Base-by-base conservation (phyloP, 2,329 filamentous ascomycete genomes). In the Helicocarpus griseus region DNA sequence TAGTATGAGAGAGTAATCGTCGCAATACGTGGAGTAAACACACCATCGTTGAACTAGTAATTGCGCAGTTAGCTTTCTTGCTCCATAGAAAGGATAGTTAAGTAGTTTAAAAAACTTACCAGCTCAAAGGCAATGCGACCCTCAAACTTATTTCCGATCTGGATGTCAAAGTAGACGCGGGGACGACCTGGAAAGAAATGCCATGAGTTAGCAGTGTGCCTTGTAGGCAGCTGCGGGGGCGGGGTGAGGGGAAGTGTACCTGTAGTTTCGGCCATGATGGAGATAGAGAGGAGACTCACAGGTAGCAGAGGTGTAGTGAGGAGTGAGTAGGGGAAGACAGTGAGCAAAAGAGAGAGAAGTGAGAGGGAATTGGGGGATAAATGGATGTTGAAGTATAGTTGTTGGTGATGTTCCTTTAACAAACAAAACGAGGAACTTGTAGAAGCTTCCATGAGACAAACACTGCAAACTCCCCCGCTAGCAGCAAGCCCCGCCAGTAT, bases 141-240 rank as follows among this genome's bases (percentile, higher is more conserved):
- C 54, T 82, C 79, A 40, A 80, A 74, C 62, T 82, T 79, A 53
- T 81, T 79, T 65, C 86, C 89, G 65, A 97, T 85, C 56, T 83
- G 77, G 67, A 98, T 84, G 75, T 97, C 90, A 70, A 98, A 96
- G 77, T 85, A 98, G 73, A 95, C 90, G 61, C 87, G 84, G 66
- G 82, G 81, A 64, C 87, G 85, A 68, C 77, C 76, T 76, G 66
- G 19, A 39, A 24, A 26, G 19, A 5, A 33, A 5, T 14, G 14
- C 9, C 9, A 7, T n/a, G 29, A 24, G 26, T 36, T 19, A 38
- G 53, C 51, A 55, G 53, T 29, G 24, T 8, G 21, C 28, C 11
- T 5, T 7, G 35, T 6, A 11, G 19, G 19, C 14, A 31, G 38
- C 21, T 44, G 38, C 48, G 38, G 29, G 33, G 38, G 35, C 35